Base-by-base conservation (phyloP, 2,329 filamentous ascomycete species). In the Penicillium sp. region DNA sequence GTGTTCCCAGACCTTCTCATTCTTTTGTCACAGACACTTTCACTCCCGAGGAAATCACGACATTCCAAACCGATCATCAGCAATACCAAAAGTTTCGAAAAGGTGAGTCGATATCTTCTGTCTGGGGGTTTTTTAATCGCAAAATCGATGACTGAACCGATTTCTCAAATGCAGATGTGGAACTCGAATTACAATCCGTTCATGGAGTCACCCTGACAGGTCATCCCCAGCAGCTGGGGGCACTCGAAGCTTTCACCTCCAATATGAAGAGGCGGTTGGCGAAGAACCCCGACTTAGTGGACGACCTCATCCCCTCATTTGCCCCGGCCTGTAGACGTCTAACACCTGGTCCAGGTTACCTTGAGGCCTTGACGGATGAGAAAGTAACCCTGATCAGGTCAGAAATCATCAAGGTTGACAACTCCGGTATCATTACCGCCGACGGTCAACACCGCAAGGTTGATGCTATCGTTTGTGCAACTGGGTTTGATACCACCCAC, bases 371-470 rank as follows among this genome's bases (percentile, higher is more conserved):
- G 13, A 74, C 75, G 0, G 72, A 79, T 48, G 75, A 78, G 5
- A 84, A 85, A 47, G 81, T 84, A 1, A 73, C 77, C 4, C 77
- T 81, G 51, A 79, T 85, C 57, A 73, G 70, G 12, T 76, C 73
- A 0, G 71, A 67, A 1, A 86, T 86, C 55, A 70, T 69, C 18
- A 71, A 55, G 9, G 54, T 69, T 11, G 59, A 63, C 26, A 54
- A 56, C 24, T 55, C 55, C 1, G 65, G 66, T 4, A 65, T 72
- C 13, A 49, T 66, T 24, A 66, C 63, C 0, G 62, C 57, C 3
- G 67, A 70, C 37, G 66, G 67, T 4, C 58, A 55, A 13, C 64
- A 67, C 43, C 57, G 63, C 42, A 52, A 60, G 4, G 57, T 64
- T 4, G 66, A 71, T 38, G 57, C 65, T n/a, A 52, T 70, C 7